phyloP scores from a whole-genome alignment of 2,329 filamentous ascomycete species.

The Clarireedia sp. region DNA sequence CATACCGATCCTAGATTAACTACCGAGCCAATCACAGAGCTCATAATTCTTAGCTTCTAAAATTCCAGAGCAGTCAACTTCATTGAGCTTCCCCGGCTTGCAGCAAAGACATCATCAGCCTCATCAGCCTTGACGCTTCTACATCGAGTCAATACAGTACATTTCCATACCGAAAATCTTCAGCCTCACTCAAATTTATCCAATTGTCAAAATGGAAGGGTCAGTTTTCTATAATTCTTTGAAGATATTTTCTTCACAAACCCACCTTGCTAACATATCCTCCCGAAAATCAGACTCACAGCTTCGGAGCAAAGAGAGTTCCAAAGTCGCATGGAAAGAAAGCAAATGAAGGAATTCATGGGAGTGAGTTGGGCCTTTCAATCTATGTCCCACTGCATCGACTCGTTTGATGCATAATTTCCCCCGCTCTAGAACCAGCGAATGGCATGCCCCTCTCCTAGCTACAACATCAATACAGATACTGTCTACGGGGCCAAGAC shows the following conservation, averaged over 20 bases:
- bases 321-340: conserved; percentile 88
- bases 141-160: background rate
- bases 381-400: background rate
- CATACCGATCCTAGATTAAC: background rate
- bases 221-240: conserved; percentile 11
- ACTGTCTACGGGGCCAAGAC: background rate
- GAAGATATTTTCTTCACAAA: background rate
- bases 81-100: background rate
- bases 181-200: too few species aligned
- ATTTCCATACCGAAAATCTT: background rate
- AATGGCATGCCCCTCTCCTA: background rate
- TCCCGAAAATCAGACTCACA: conserved; percentile 23
- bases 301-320: conserved; percentile 81
- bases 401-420: background rate
- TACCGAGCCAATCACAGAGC: conserved; percentile 3
- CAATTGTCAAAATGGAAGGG: conserved; percentile 25
- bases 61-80: conserved; percentile 3
- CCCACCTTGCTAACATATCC: conserved; percentile 10
- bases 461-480: background rate
- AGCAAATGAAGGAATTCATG: conserved; percentile 99
- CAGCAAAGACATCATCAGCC: conserved; percentile 6
- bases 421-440: background rate
- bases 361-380: conserved; percentile 52
- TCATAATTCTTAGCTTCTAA: background rate
- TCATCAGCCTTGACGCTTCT: conserved; percentile 8